Percentiles rank a stretch among this genome's conserved stretches.
phyloP scores from a whole-genome alignment of 495 filamentous ascomycete species.

The Beverwykella pulmonaria region DNA sequence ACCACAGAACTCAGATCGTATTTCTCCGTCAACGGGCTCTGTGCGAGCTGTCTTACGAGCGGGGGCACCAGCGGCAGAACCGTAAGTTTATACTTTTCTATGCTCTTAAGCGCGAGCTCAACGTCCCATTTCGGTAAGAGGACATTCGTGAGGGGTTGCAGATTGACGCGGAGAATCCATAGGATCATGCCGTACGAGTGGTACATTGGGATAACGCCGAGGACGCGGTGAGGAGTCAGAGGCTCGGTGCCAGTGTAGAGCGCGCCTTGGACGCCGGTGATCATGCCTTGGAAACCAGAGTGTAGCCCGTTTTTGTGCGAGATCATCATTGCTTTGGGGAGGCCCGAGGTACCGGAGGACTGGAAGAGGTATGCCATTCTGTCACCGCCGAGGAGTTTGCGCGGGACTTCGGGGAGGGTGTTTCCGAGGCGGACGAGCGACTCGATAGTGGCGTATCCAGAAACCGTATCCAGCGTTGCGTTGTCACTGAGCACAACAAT shows the following conservation, averaged over 20 bases:
- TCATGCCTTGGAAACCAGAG: slow-evolving; percentile 20
- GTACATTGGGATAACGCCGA: slow-evolving; percentile 26
- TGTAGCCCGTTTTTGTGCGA: slow-evolving; percentile 22
- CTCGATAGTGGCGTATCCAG: slow-evolving; percentile 8
- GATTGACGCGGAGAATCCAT: slow-evolving; percentile 27
- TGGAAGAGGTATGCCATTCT: slow-evolving; percentile 28
- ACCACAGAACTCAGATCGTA: slow-evolving; percentile 25
- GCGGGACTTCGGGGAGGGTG: slow-evolving; percentile 10
- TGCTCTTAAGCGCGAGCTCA: slow-evolving; percentile 16
- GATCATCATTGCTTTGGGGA: slow-evolving; percentile 32
- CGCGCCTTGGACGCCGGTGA: slow-evolving; percentile 16
- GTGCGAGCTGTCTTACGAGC: slow-evolving; percentile 13
- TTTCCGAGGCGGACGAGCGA: slow-evolving; percentile 11
- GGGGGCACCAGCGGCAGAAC: slow-evolving; percentile 20
- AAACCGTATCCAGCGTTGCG: slow-evolving; percentile 4
- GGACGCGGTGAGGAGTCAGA: not conserved
- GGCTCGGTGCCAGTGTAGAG: slow-evolving; percentile 9
- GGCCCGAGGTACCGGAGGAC: slow-evolving; percentile 21
- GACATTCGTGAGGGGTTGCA: slow-evolving; percentile 14
- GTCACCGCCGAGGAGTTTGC: slow-evolving; percentile 21
- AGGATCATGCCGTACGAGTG: slow-evolving; percentile 35
- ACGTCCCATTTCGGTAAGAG: slow-evolving; percentile 27
- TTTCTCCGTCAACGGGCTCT: slow-evolving; percentile 21
- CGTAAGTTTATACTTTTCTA: slow-evolving; percentile 27
- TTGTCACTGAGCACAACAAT: slow-evolving; percentile 26